These are phyloP conservation scores for Pseudocercospora crystallina DNA, from an alignment of 2,329 filamentous ascomycete species.

Conservation along the genomic window DNA sequence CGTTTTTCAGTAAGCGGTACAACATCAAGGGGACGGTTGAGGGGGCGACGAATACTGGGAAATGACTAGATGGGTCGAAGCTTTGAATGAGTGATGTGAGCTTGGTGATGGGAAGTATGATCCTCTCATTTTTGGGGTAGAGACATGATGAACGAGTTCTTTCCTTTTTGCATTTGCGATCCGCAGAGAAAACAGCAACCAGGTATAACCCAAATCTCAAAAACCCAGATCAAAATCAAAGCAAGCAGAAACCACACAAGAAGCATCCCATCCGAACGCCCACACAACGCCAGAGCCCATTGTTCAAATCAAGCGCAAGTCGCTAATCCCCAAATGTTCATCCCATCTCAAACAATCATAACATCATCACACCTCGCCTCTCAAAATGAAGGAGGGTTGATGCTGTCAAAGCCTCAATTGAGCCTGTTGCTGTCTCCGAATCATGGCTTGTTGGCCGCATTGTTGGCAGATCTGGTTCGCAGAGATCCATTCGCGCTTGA, in stretches of 20 bases:
- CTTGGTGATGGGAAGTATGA: background rate
- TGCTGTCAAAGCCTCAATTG: constrained; percentile 20
- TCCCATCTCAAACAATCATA: background rate
- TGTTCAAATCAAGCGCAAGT: background rate
- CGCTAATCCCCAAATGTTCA: background rate
- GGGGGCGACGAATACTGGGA: constrained; percentile 33
- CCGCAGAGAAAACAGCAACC: constrained; percentile 1
- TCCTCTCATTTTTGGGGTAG: background rate
- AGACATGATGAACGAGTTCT: too few relatives aligned
- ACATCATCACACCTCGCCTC: background rate
- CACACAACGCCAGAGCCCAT: too few relatives aligned
- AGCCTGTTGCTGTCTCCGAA: constrained; percentile 28
- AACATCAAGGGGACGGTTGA: constrained; percentile 70
- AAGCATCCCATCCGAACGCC: too few relatives aligned
- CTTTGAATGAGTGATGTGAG: background rate
- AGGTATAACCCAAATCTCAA: background rate
- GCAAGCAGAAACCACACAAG: too few relatives aligned
- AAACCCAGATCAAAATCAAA: too few relatives aligned
- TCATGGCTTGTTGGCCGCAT: constrained; percentile 30
- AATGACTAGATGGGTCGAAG: constrained; percentile 1
- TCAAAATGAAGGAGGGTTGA: too few relatives aligned
- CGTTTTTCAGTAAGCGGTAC: constrained; percentile 95
- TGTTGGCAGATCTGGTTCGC: constrained; percentile 55
- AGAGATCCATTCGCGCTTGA: constrained; percentile 59
- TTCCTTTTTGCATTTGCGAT: background rate